Percentiles rank a stretch among this genome's conserved stretches.
Conservation (phyloP, 352 stramenopile species). For the Blastocystis sp. region DNA sequence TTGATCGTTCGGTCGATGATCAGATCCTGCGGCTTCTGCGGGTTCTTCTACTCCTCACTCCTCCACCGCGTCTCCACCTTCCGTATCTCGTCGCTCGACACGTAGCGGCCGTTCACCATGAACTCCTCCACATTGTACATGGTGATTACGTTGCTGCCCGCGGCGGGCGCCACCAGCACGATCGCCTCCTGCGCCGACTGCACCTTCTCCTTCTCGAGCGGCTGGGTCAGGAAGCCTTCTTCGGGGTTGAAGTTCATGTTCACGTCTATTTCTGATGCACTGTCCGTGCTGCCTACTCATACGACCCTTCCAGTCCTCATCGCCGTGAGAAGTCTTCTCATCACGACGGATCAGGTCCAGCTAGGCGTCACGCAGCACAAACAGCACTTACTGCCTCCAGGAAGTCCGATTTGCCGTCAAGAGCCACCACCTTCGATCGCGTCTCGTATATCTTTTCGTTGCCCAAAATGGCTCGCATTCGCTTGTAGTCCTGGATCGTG, state of each 20-base stretch:
- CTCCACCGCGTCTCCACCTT: neutral
- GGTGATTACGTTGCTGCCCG: slow-evolving; percentile 60
- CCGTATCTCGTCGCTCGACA: slow-evolving; percentile 44
- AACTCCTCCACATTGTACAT: slow-evolving; percentile 72
- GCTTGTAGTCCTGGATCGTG: slow-evolving; percentile 55
- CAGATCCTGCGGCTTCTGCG: slow-evolving; percentile 53
- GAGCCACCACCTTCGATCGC: slow-evolving; percentile 41
- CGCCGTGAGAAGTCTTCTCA: neutral
- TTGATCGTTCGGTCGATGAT: slow-evolving; percentile 8
- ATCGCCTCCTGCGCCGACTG: slow-evolving; percentile 46
- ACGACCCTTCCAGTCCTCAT: slow-evolving; percentile 48
- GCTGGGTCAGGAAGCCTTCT: slow-evolving; percentile 61
- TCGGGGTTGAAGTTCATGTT: slow-evolving; percentile 47
- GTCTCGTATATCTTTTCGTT: slow-evolving; percentile 72
- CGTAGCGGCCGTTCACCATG: slow-evolving; percentile 34
- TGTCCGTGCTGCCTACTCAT: slow-evolving; percentile 19
- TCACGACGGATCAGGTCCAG: slow-evolving; percentile 46
- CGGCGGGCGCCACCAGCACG: slow-evolving; percentile 47
- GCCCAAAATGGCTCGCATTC: slow-evolving; percentile 35
- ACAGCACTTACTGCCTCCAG: slow-evolving; percentile 4
- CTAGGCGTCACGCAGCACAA: neutral
- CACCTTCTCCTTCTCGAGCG: no score
- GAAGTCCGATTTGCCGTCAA: slow-evolving; percentile 42
- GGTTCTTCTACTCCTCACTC: slow-evolving; percentile 6
- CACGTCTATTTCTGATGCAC: slow-evolving; percentile 5